Conservation (phyloP, 495 filamentous ascomycete genomes). For the Tuber melanosporum region DNA sequence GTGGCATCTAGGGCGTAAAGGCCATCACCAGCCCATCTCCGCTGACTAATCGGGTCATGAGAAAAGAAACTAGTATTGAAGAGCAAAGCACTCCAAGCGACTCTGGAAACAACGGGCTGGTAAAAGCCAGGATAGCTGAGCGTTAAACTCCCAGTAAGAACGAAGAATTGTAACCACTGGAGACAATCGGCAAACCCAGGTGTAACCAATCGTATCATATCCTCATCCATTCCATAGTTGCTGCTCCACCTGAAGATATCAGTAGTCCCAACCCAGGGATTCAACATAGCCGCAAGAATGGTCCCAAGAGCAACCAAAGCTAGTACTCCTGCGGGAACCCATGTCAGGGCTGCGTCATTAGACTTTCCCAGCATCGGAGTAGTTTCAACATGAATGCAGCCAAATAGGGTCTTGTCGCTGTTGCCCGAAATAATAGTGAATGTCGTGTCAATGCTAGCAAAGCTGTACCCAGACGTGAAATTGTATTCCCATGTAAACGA, state of each 20-base stretch:
- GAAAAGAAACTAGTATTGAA: constrained; percentile 88
- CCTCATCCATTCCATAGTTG: constrained; percentile 90
- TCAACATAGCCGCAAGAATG: constrained; percentile 73
- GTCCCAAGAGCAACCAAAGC: constrained; percentile 75
- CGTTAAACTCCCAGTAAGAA: constrained; percentile 76
- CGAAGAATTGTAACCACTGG: constrained; percentile 92
- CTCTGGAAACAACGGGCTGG: constrained; percentile 81
- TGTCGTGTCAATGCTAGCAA: constrained; percentile 67
- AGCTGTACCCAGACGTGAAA: constrained; percentile 74
- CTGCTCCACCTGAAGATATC: constrained; percentile 90
- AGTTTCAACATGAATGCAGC: constrained; percentile 70
- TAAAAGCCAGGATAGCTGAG: constrained; percentile 90
- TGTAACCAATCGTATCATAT: constrained; percentile 84
- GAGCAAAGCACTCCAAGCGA: constrained; percentile 80
- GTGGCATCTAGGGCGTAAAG: constrained; percentile 66
- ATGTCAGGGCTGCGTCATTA: constrained; percentile 63
- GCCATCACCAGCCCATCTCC: constrained; percentile 54
- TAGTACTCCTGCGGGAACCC: constrained; percentile 70
- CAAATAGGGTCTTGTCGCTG: constrained; percentile 53
- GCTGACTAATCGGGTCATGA: constrained; percentile 56
- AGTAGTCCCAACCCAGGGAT: constrained; percentile 78
- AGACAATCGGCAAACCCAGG: constrained; percentile 96
- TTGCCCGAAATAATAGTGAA: constrained; percentile 71
- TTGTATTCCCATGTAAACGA: constrained; percentile 70
- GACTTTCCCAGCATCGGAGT: constrained; percentile 69